phyloP scores from a whole-genome alignment of 306 rosid genomes.

The Morella rubra region DNA sequence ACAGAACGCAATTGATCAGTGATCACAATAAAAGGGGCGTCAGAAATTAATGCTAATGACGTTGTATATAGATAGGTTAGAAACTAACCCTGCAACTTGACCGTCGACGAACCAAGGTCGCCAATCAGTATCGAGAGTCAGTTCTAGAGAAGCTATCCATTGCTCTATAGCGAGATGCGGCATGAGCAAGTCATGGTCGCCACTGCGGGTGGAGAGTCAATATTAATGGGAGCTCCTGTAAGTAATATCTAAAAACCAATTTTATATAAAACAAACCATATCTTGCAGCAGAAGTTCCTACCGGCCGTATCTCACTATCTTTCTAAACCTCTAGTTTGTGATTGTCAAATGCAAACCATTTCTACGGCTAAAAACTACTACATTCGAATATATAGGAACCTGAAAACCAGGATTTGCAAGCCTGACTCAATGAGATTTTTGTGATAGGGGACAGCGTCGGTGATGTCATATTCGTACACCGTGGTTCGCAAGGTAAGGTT shows the following conservation, averaged over 20 bases:
- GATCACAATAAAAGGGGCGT: background rate
- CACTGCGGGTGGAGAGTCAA: conserved; percentile 1
- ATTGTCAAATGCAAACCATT: background rate
- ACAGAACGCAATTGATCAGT: no score
- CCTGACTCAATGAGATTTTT: conserved; percentile 19
- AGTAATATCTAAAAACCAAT: background rate
- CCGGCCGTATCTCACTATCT: no score
- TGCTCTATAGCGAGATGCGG: conserved; percentile 4
- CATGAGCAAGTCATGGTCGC: conserved; percentile 25
- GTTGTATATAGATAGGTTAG: no score
- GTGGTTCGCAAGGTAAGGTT: background rate
- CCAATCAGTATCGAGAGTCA: conserved; percentile 6
- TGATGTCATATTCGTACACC: conserved; percentile 11
- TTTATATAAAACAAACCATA: no score
- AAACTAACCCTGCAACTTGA: conserved; percentile 33
- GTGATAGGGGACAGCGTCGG: conserved; percentile 17
- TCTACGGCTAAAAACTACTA: no score
- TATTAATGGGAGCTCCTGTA: background rate
- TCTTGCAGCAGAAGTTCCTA: no score
- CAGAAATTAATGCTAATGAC: background rate
- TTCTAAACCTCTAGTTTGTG: background rate
- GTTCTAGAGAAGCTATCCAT: conserved; percentile 23
- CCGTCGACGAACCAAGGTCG: conserved; percentile 27
- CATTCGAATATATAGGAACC: background rate
- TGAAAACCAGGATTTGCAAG: conserved; percentile 26